Evolutionary conservation across 768 basidiomycete genomes (phyloP).

Genomic region (Serendipita vermifera): DNA sequence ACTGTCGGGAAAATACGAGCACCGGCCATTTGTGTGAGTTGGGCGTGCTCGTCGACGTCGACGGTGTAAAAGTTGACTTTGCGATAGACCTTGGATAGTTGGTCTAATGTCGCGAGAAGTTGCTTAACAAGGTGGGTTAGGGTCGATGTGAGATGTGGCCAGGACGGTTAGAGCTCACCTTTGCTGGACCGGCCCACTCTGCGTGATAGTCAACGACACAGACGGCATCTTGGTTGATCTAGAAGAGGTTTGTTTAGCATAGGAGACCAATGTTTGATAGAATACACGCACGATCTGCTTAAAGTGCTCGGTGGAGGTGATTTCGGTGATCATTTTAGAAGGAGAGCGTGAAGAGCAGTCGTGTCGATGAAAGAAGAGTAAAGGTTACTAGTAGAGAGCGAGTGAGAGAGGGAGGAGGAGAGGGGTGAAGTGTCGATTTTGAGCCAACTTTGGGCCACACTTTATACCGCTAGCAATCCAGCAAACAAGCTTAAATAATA

Average conservation of each 20-base stretch:
- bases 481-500: too few relatives aligned
- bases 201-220: constrained; percentile 4
- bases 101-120: constrained; percentile 16
- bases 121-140: not conserved
- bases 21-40: constrained; percentile 11
- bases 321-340: constrained; percentile 9
- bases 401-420: too few relatives aligned
- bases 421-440: too few relatives aligned
- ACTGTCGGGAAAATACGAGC: constrained; percentile 16
- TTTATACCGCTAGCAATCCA: too few relatives aligned
- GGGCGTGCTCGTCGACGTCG: constrained; percentile 18
- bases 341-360: too few relatives aligned
- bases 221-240: constrained; percentile 6
- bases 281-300: not conserved
- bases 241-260: not conserved
- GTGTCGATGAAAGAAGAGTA: too few relatives aligned
- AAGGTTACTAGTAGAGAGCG: too few relatives aligned
- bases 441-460: too few relatives aligned
- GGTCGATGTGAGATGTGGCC: not conserved
- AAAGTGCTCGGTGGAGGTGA: constrained; percentile 3
- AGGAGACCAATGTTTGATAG: not conserved
- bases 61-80: constrained; percentile 19
- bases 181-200: not conserved
- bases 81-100: constrained; percentile 14
- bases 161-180: not conserved